These are phyloP conservation scores for Trichoderma guizhouense DNA, from an alignment of 2,329 filamentous ascomycete species.

Conservation along the genomic window DNA sequence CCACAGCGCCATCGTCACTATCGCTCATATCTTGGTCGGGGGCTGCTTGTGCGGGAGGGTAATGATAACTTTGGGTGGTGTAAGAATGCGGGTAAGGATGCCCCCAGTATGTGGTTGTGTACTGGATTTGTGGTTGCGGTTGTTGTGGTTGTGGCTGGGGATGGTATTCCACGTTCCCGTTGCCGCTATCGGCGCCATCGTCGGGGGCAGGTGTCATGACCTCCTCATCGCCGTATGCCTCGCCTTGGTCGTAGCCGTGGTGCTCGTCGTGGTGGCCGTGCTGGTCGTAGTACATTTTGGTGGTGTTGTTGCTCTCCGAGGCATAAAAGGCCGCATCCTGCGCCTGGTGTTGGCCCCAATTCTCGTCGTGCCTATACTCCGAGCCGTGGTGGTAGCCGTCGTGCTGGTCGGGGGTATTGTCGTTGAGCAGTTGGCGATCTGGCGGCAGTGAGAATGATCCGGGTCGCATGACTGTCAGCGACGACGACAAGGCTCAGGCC, in stretches of 20 bases:
- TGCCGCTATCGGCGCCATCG: not conserved
- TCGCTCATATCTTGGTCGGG: constrained; percentile 36
- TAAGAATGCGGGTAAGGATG: not conserved
- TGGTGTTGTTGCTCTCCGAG: not conserved
- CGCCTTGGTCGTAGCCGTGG: not conserved
- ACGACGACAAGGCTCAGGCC: constrained; percentile 3
- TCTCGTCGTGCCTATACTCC: not conserved
- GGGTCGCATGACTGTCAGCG: constrained; percentile 22
- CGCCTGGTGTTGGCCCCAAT: not conserved
- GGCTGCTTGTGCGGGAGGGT: constrained; percentile 22
- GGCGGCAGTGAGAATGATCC: constrained; percentile 10
- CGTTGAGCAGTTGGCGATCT: constrained; percentile 12
- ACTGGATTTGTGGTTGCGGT: not conserved
- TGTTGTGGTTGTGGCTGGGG: not conserved
- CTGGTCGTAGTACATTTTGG: not conserved
- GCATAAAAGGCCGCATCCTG: constrained; percentile 18
- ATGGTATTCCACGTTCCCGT: not conserved
- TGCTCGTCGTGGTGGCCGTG: not conserved
- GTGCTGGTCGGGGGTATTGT: not conserved
- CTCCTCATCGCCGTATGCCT: not conserved
- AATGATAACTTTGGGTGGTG: not conserved
- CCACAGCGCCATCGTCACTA: constrained; percentile 26
- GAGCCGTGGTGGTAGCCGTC: not conserved
- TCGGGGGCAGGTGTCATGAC: constrained; percentile 7
- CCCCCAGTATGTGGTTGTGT: not conserved